Evolutionary conservation across 1,139 yeast genomes (phyloP), one percentile per base, ranked within the genome.

Genomic region (Geotrichum histeridarum): DNA sequence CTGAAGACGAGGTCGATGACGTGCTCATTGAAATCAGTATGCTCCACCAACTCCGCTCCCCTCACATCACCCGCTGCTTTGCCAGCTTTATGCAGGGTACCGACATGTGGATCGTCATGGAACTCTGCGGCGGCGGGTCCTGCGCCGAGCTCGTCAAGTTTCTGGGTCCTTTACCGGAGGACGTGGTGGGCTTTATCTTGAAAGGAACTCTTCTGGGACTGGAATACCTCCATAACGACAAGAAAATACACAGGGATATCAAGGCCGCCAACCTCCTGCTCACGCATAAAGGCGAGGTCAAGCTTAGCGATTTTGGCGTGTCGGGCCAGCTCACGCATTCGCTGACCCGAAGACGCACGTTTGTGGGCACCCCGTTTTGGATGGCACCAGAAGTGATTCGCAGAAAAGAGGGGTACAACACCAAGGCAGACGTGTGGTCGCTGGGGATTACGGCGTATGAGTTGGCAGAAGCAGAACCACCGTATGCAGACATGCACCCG

Each of bases 301-400:
- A 93, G 66, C 77, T 93, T 54, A 96, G 97, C 1, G 99, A 94
- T 70, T 93, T 93, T 72, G 99, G 99, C 1, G 95, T 93, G 3
- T 94, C 97, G 0, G 87, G 91, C 17, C 96, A 85, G 70, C 78
- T 84, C 53, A 86, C 90, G 33, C 87, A 82, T 64, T 88, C 83
- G 69, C 77, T 86, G 68, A 87, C 85, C 50, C 79, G 83, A 55
- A 68, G 96, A 60, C 84, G 86, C 63, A 93, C 99, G 0, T 93
- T 95, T 64, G 99, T 93, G 8, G 99, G 99, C 0, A 93, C 99
- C 0, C 99, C 99, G 33, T 93, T 91, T 68, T 93, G 98, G 94
- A 94, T 94, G 99, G 95, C 98, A 0, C 99, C 99, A 0, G 99
- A 94, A 65, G 95, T 93, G 1, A 53, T 56, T 44, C 18, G 35